A percentile compares a stretch with the other conserved stretches of the same genome.
phyloP scores from a whole-genome alignment of 139 green algal species.

The Tetradesmus lagerheimii region DNA sequence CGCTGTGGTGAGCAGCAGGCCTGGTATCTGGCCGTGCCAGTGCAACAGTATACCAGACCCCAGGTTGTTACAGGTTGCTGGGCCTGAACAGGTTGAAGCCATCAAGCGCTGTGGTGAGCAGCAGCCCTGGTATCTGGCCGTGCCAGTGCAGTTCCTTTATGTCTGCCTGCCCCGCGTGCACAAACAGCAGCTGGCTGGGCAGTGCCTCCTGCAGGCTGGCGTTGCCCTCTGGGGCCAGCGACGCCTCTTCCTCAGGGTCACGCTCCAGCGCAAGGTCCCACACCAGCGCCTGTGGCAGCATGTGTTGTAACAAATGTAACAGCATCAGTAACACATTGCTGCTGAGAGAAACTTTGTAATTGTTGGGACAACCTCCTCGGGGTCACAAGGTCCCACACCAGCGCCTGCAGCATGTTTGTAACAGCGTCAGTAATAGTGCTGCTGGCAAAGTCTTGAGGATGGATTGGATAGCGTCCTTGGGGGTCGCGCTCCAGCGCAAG shows the following conservation, averaged over 20 bases:
- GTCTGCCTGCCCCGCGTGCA: conserved; percentile 94
- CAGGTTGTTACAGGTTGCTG: no score
- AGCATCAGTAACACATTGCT: neutral
- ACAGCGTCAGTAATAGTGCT: no score
- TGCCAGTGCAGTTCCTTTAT: conserved; percentile 99
- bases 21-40: conserved; percentile 97
- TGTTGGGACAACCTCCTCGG: no score
- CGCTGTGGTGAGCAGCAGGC: conserved; percentile 90
- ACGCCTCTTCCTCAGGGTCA: conserved; percentile 95
- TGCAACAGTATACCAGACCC: no score
- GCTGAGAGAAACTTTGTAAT: no score
- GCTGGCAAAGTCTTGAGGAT: no score
- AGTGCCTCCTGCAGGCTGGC: conserved; percentile 83
- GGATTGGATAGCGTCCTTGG: no score
- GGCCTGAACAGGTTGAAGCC: conserved; percentile 98
- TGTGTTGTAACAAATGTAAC: neutral
- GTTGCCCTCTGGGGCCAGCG: conserved; percentile 77
- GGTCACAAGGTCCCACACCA: no score
- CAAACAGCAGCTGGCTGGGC: conserved; percentile 93
- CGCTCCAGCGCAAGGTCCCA: conserved; percentile 98
- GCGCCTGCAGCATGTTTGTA: no score
- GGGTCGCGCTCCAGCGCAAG: conserved; percentile 96
- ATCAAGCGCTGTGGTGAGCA: conserved; percentile 89
- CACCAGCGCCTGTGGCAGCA: conserved; percentile 52
- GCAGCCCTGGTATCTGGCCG: conserved; percentile 93